These are phyloP conservation scores for Barnettozyma salicaria DNA, from an alignment of 805 yeast species.

Conservation along the genomic window DNA sequence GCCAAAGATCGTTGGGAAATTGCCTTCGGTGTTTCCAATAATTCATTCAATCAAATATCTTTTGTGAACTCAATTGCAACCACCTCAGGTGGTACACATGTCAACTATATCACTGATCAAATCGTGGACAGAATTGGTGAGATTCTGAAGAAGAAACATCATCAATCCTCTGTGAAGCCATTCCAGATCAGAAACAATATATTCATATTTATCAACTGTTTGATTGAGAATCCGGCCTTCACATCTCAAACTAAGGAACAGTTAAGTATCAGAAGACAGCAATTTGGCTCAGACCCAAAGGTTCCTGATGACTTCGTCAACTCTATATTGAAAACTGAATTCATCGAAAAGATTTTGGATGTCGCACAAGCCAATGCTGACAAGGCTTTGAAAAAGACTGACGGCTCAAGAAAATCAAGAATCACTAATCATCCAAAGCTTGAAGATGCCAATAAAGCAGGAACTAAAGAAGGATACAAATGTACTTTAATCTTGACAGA, in stretches of 20 bases:
- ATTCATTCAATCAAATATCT: constrained; percentile 86
- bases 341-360: constrained; percentile 61
- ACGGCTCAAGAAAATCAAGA: constrained; percentile 79
- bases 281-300: constrained; percentile 83
- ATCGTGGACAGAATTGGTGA: constrained; percentile 73
- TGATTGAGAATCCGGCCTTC: constrained; percentile 94
- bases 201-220: constrained; percentile 85
- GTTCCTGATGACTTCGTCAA: constrained; percentile 72
- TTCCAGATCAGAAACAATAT: constrained; percentile 85
- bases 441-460: constrained; percentile 95
- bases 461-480: constrained; percentile 84
- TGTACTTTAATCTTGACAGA: constrained; percentile 93
- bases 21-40: constrained; percentile 91
- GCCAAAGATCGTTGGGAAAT: constrained; percentile 73
- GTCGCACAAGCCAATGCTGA: constrained; percentile 88
- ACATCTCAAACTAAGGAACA: constrained; percentile 98
- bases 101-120: constrained; percentile 79
- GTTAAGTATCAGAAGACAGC: constrained; percentile 78
- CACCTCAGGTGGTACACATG: constrained; percentile 95
- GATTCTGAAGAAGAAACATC: constrained; percentile 60
- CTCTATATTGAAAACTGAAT: constrained; percentile 67
- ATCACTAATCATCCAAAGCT: constrained; percentile 84
- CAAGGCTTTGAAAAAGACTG: constrained; percentile 78
- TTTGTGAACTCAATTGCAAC: constrained; percentile 98
- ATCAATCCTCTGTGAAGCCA: constrained; percentile 67